Evolutionary conservation across 768 basidiomycete species (phyloP).

Genomic region (Leucosporidium yakuticum): DNA sequence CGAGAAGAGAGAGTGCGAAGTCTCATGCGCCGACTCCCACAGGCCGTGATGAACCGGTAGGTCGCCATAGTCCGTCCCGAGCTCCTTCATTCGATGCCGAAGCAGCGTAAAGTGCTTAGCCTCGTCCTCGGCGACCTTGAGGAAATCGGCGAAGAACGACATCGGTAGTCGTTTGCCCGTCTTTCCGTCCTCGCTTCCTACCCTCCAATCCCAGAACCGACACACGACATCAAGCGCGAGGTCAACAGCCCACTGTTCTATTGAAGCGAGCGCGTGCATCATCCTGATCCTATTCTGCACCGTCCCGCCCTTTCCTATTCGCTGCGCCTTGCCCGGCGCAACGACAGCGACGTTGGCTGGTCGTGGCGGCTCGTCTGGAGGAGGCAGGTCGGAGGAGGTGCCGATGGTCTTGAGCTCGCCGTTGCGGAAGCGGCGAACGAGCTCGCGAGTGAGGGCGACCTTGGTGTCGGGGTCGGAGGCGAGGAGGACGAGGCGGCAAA

Average conservation of each 20-base stretch:
- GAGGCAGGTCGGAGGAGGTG: constrained; percentile 49
- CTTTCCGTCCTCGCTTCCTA: constrained; percentile 35
- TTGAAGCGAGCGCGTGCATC: constrained; percentile 76
- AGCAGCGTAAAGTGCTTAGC: constrained; percentile 37
- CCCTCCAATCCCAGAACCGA: constrained; percentile 55
- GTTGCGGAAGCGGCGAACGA: constrained; percentile 62
- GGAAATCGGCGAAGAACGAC: constrained; percentile 73
- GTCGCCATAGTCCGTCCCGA: constrained; percentile 63
- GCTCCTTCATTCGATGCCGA: constrained; percentile 50
- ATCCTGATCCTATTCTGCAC: constrained; percentile 62
- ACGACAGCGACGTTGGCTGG: constrained; percentile 55
- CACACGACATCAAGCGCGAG: constrained; percentile 55
- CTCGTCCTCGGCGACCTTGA: constrained; percentile 78
- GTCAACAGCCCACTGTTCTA: constrained; percentile 86
- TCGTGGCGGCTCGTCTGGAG: constrained; percentile 61
- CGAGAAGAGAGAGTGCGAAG: constrained; percentile 60
- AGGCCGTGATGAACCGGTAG: constrained; percentile 64
- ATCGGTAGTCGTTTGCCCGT: constrained; percentile 54
- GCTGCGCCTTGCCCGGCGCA: constrained; percentile 57
- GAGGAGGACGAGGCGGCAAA: constrained; percentile 71
- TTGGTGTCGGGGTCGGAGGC: constrained; percentile 65
- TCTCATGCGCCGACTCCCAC: constrained; percentile 70
- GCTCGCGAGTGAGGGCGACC: constrained; percentile 56
- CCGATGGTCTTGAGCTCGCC: constrained; percentile 60
- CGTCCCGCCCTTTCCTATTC: constrained; percentile 49